Percentiles rank a stretch among this genome's conserved stretches.
Evolutionary conservation across 2,329 filamentous ascomycete species (phyloP).

Genomic region (Aureobasidium subglaciale): DNA sequence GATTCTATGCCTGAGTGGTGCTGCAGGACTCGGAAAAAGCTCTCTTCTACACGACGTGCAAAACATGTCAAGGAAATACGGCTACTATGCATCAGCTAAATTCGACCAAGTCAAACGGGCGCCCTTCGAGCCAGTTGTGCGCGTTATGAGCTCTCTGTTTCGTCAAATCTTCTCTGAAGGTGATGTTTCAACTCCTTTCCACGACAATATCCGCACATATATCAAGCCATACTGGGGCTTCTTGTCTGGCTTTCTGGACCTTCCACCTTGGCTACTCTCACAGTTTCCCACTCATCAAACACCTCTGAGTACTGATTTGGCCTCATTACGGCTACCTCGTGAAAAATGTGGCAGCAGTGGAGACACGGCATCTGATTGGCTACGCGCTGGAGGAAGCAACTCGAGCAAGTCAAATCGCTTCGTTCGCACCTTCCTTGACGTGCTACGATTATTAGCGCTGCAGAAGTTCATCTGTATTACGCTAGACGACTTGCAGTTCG

Average conservation of each 20-base stretch:
- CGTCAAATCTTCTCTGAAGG: conserved; percentile 60
- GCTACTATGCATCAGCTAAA: conserved; percentile 54
- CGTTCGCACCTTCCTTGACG: conserved; percentile 82
- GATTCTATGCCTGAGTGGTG: conserved; percentile 51
- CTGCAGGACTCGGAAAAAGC: conserved; percentile 54
- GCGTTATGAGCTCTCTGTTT: conserved; percentile 54
- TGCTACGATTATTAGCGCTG: conserved; percentile 70
- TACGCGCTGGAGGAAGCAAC: conserved; percentile 37
- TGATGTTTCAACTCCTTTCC: conserved; percentile 55
- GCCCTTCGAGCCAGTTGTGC: conserved; percentile 55
- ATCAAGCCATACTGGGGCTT: conserved; percentile 52
- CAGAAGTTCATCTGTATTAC: conserved; percentile 85
- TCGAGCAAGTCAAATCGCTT: conserved; percentile 57
- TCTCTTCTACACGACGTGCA: conserved; percentile 54
- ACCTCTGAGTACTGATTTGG: not conserved
- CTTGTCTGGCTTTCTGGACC: conserved; percentile 51
- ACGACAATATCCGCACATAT: conserved; percentile 49
- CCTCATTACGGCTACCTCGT: not conserved
- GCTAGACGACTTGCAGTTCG: conserved; percentile 84
- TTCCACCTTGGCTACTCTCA: conserved; percentile 58
- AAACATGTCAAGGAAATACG: conserved; percentile 47
- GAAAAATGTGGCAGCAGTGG: conserved; percentile 21
- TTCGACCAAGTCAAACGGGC: conserved; percentile 53
- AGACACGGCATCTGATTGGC: conserved; percentile 37
- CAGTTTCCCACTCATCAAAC: conserved; percentile 17